Conservation (phyloP, 805 yeast genomes). For the Wickerhamomyces chaumierensis region DNA sequence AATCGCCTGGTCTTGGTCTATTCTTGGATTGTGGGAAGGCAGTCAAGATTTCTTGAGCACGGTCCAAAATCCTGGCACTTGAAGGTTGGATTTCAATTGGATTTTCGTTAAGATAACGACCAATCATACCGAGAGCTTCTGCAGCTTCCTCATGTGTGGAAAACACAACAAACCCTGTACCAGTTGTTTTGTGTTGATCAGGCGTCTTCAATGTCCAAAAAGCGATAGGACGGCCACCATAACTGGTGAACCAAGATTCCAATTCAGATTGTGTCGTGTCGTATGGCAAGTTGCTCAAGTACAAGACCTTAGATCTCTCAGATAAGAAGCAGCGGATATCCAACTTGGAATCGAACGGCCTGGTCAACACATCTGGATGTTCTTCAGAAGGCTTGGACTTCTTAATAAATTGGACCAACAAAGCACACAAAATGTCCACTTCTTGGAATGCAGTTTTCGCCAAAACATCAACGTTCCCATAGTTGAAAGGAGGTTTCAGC, state of each 20-base stretch:
- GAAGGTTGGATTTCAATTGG: slow-evolving; percentile 84
- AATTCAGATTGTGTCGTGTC: slow-evolving; percentile 87
- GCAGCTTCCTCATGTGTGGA: slow-evolving; percentile 78
- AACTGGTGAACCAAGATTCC: slow-evolving; percentile 84
- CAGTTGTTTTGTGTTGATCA: slow-evolving; percentile 37
- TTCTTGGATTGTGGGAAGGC: slow-evolving; percentile 82
- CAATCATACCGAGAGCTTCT: slow-evolving; percentile 70
- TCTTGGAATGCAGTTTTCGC: slow-evolving; percentile 35
- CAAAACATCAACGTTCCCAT: slow-evolving; percentile 8
- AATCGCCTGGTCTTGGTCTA: slow-evolving; percentile 92
- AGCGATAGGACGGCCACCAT: slow-evolving; percentile 77
- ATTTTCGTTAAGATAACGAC: slow-evolving; percentile 61
- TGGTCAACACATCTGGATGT: slow-evolving; percentile 45
- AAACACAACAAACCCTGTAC: slow-evolving; percentile 79
- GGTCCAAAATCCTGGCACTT: slow-evolving; percentile 62
- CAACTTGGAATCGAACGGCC: slow-evolving; percentile 67
- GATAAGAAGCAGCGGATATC: slow-evolving; percentile 57
- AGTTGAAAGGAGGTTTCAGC: slow-evolving; percentile 10
- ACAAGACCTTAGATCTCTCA: slow-evolving; percentile 71
- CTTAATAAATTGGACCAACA: slow-evolving; percentile 35
- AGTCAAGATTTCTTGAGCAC: slow-evolving; percentile 69
- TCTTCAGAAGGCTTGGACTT: slow-evolving; percentile 37
- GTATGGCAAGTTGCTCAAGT: slow-evolving; percentile 65
- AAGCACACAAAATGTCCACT: slow-evolving; percentile 31
- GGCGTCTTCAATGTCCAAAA: slow-evolving; percentile 78